Evolutionary conservation across 1,284 basidiomycete species (phyloP).

Genomic region (Exobasidium rhododendri): DNA sequence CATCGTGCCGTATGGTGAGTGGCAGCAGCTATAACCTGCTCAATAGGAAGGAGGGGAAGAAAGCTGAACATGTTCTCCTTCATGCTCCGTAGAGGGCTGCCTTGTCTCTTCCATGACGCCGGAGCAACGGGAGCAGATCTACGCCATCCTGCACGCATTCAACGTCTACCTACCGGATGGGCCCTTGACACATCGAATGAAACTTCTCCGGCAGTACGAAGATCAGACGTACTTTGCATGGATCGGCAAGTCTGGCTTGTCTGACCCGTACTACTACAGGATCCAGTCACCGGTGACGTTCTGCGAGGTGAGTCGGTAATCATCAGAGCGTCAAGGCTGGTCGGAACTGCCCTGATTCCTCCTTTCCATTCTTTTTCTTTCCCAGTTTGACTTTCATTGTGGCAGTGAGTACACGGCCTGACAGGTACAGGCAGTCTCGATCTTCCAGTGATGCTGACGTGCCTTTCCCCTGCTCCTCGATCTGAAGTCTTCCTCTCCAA

Average conservation of each 20-base stretch:
- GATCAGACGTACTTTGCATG: constrained; percentile 53
- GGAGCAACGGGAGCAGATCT: constrained; percentile 42
- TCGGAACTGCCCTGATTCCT: not conserved
- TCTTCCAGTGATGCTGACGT: not conserved
- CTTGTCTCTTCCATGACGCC: constrained; percentile 36
- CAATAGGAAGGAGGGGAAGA: too few species aligned
- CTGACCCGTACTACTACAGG: constrained; percentile 55
- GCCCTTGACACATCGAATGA: constrained; percentile 40
- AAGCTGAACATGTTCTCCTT: too few species aligned
- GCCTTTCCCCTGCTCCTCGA: not conserved
- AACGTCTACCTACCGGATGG: constrained; percentile 42
- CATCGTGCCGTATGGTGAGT: constrained; percentile 51
- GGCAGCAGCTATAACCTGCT: too few species aligned
- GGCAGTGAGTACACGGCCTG: constrained; percentile 41
- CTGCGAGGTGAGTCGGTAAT: constrained; percentile 36
- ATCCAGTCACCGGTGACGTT: constrained; percentile 54
- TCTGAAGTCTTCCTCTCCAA: constrained; percentile 56
- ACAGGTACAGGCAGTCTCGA: not conserved
- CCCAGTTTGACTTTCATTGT: constrained; percentile 54
- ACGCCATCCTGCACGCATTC: constrained; percentile 31
- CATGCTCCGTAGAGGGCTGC: constrained; percentile 16
- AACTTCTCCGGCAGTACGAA: constrained; percentile 29
- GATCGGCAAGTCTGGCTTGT: constrained; percentile 52
- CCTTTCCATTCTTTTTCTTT: not conserved
- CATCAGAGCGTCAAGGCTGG: not conserved